Evolutionary conservation across 805 yeast species (phyloP), one percentile per base, ranked within the genome.

Genomic region (Hanseniaspora meyeri): DNA sequence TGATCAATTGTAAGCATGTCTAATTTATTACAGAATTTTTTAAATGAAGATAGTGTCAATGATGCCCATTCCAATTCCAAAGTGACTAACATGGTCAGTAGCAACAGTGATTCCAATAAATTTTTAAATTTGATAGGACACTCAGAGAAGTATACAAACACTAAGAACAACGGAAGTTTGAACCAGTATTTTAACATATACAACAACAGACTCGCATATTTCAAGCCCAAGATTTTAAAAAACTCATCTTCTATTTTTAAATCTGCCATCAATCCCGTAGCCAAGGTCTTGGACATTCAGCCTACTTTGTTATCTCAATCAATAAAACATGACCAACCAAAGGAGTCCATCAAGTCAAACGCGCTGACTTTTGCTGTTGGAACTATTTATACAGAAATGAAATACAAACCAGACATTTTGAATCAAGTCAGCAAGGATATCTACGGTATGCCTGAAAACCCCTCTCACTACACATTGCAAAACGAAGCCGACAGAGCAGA

Each of bases 351-450:
- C 3, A 34, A 38, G 16, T 3, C 37, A 9, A 39, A 20, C n/a
- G 75, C 78, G 58, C 76, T 84, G 19, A 77, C 87, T 60, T 93
- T 91, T 91, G 81, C 88, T 12, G 75, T 84, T 29, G 98, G 98
- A 2, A 87, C 97, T 0, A 75, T 90, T 0, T 88, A 84, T 64
- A 77, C 87, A 63, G 96, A 90, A 59, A 77, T 87, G 82, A 81
- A 81, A 64, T 80, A 80, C 64, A 93, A 93, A 65, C 89, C 96
- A 4, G 85, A 90, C 66, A 82, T 93, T 52, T 70, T 93, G 57
- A 79, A 80, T 45, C 97, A 93, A 60, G 89, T 91, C 9, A 80
- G 85, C 36, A 77, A 76, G 53, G 77, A 73, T 49, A 66, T 69
- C 12, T 71, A 68, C 58, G 74, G 77, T 60, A 76, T 69, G 37